Conservation (phyloP, 2,329 filamentous ascomycete species). For the Dothistroma pini region DNA sequence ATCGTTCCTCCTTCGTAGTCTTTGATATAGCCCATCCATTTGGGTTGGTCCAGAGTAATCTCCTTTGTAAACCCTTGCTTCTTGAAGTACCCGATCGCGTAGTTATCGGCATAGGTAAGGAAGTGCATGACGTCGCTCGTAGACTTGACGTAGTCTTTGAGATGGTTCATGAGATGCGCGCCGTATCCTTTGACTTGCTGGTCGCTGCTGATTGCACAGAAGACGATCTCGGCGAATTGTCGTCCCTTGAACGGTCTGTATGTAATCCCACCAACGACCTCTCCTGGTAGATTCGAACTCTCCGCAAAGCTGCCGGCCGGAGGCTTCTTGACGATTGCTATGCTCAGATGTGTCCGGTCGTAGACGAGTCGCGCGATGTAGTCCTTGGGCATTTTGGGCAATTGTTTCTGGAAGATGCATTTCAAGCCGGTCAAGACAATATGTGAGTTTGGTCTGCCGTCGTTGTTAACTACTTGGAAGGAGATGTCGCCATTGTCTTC, state of each 20-base stretch:
- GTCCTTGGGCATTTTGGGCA: slow-evolving; percentile 99
- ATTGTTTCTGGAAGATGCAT: slow-evolving; percentile 96
- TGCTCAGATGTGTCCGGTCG: slow-evolving; percentile 91
- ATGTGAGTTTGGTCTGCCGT: slow-evolving; percentile 78
- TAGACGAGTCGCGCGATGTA: slow-evolving; percentile 98
- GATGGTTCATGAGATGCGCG: slow-evolving; percentile 93
- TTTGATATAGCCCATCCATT: slow-evolving; percentile 99
- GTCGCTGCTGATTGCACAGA: slow-evolving; percentile 95
- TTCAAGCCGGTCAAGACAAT: slow-evolving; percentile 95
- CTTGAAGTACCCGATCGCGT: slow-evolving; percentile 98
- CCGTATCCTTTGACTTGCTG: slow-evolving; percentile 99
- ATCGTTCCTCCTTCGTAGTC: slow-evolving; percentile 99
- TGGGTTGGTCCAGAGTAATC: slow-evolving; percentile 81
- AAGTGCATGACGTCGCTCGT: slow-evolving; percentile 98
- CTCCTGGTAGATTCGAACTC: slow-evolving; percentile 30
- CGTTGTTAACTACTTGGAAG: slow-evolving; percentile 97
- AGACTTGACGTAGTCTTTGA: slow-evolving; percentile 97
- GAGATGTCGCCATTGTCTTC: slow-evolving; percentile 93
- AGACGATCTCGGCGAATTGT: slow-evolving; percentile 96
- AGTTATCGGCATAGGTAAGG: slow-evolving; percentile 97
- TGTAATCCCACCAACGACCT: slow-evolving; percentile 73
- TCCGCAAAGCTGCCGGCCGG: slow-evolving; percentile 44
- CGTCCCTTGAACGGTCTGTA: slow-evolving; percentile 91
- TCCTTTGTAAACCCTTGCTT: slow-evolving; percentile 99
- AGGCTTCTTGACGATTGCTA: slow-evolving; percentile 96